A percentile compares a stretch with the other conserved stretches of the same genome.
These are phyloP conservation scores for Corylus americana DNA, from an alignment of 306 rosid species.

Conservation along the genomic window DNA sequence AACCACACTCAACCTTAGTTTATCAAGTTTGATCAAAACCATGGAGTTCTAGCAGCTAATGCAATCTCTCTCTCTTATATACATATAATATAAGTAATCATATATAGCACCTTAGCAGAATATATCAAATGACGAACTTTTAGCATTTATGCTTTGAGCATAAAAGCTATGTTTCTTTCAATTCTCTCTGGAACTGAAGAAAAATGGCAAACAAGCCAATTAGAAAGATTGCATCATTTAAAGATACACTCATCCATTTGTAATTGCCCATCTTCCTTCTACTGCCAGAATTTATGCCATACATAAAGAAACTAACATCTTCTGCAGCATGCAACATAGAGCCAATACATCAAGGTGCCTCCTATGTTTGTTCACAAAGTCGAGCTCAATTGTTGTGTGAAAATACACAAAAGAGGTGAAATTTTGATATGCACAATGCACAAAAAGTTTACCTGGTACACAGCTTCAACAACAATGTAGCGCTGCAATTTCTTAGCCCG, in stretches of 20 bases:
- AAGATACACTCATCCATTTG: conserved; percentile 9
- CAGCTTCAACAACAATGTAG: conserved; percentile 94
- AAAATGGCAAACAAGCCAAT: neutral
- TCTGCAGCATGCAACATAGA: conserved; percentile 26
- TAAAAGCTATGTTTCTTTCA: neutral
- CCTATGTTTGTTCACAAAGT: conserved; percentile 17
- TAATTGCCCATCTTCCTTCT: conserved; percentile 22
- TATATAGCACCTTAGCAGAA: neutral
- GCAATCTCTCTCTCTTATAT: too few relatives aligned
- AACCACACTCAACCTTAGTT: too few relatives aligned
- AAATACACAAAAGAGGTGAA: conserved; percentile 12
- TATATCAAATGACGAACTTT: neutral
- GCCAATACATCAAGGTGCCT: conserved; percentile 28
- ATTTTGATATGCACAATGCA: conserved; percentile 12
- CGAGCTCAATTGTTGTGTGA: neutral
- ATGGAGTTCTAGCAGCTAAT: too few relatives aligned
- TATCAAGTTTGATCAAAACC: too few relatives aligned
- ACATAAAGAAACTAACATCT: conserved; percentile 16
- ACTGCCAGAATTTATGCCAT: conserved; percentile 7
- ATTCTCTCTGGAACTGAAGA: neutral
- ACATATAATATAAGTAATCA: neutral
- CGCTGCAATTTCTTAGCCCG: conserved; percentile 82
- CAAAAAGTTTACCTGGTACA: conserved; percentile 72
- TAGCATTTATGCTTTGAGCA: neutral
- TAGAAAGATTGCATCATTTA: conserved; percentile 1